Evolutionary conservation across 768 basidiomycete genomes (phyloP), one percentile per base, ranked within the genome.

Genomic region (Mycena rosella): DNA sequence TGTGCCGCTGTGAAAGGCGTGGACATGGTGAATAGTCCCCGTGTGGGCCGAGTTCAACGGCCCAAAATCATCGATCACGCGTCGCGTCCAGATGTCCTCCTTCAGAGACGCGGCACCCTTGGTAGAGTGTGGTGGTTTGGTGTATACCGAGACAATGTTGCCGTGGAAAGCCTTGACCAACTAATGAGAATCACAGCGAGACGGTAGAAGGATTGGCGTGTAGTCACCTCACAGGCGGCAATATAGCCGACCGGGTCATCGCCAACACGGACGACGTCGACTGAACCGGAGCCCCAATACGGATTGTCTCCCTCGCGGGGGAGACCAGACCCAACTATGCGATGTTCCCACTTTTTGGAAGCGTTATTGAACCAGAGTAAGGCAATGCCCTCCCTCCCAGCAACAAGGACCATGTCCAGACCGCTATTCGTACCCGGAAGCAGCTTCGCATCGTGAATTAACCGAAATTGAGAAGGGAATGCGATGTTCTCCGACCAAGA

Each of bases 11-110:
- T 17, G 32, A 45, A 55, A 56, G 22, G 51, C 59, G 47, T 69
- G 59, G 36, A 76, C 73, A 40, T 77, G 69, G 55, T 76, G 75
- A 20, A 77, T 65, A 38, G 70, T 67, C 3, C 74, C 75, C 7
- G 74, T 73, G 30, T 75, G 65, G 36, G 26, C 54, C 15, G 22
- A 24, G 60, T 70, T 69, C 40, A 74, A 60, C 2, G 73, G 56
- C 10, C 74, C 75, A 59, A 72, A 75, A 63, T 73, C 68, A 34
- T 74, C 66, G 60, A 77, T n/a, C 24, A 70, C 69, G 20, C 40
- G 22, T 10, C 76, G 74, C 13, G 53, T 70, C 76, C 76, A 77
- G 14, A 48, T 47, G 30, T 49, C 32, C 30, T 60, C 58, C 58
- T 60, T 60, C 45, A 60, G 58, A 48, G 58, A 47, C 22, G 29